Base-by-base conservation (phyloP, 495 filamentous ascomycete species). In the Penicillium dipodomyicola region DNA sequence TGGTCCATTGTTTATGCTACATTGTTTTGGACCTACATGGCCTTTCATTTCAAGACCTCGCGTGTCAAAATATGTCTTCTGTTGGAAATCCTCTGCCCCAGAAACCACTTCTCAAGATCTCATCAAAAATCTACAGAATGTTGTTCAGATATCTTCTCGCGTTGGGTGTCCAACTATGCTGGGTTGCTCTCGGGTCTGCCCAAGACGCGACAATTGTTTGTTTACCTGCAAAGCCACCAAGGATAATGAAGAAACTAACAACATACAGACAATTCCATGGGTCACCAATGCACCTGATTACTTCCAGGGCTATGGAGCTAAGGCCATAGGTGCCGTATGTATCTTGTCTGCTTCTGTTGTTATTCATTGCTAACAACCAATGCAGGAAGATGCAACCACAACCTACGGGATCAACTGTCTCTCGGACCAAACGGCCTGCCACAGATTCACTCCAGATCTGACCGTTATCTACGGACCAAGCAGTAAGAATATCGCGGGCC, bases 361-460 rank as follows among this genome's bases (percentile, higher is more conserved):
- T n/a, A 17, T 32, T 8, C 14, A 35, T 17, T 4, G 20, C 32
- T 47, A 12, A 54, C 42, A 27, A 14, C 8, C 1, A 20, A 12
- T 6, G 4, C 20, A 47, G 42, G 19, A 35, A n/a, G 52, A 27
- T 27, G 52, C 23, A 25, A 20, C 42, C 1, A 54, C 52, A 17
- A 39, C 42, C 12, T 54, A 54, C 33, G 52, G 30, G 7, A 39
- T 54, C 52, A 54, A 47, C 19, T 54, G 52, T 39, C 52, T 54
- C 6, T 15, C 50, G 10, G 37, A 42, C 9, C 15, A 27, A 15
- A 2, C 8, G 27, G 29, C 25, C 2, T 54, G 52, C 42, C 42
- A 39, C 33, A 9, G 20, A 39, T 54, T 54, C 15, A 46, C 22
- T 5, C 52, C 43, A 9, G 52, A 54, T 54, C 9, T 54, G 32